Evolutionary conservation across 2,329 filamentous ascomycete species (phyloP), one percentile per base, ranked within the genome.

Genomic region (Beauveria sp.): DNA sequence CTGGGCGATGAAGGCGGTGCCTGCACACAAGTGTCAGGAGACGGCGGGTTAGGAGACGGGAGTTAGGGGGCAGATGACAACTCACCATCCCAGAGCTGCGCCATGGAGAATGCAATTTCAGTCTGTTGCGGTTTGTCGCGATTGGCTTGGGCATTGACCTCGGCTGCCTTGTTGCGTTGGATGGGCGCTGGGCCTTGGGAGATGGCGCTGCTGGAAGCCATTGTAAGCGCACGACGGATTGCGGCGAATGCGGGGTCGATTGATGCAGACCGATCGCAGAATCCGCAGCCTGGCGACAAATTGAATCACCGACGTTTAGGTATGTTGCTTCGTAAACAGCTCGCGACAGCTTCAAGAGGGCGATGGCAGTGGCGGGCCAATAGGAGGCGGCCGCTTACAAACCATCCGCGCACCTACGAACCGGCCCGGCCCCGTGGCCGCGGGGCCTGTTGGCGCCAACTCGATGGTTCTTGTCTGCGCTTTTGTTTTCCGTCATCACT

Each of bases 1-100:
- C 75, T 97, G 92, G 46, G 91, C 90, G 63, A 97, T 75, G 63
- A 88, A 81, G 61, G 85, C 93, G 18, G 92, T 96, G 64, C 91
- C 92, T 94, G 69, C 18, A 26, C 3, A 28, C 2, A n/a, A 10
- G 28, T 8, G n/a, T 20, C 5, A 22, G 20, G 50, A 16, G 16
- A 30, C 28, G 6, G n/a, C 18, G 30, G n/a, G 48, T 26, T 20
- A 5, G 48, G 28, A 9, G 12, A 34, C 5, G 9, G 18, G 9
- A 26, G 47, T 16, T 28, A 1, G 28, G 28, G 14, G 14, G 8
- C 9, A 3, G 3, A 18, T 28, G 26, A 18, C 28, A 10, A 54
- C 51, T 50, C 26, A 54, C 51, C 51, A 24, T 24, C 30, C 30
- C 43, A 52, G 16, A 54, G 43, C 43, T 55, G 58, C 7, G 47